Conservation (phyloP, 2,329 filamentous ascomycete genomes). For the Simplicillium aogashimaense region DNA sequence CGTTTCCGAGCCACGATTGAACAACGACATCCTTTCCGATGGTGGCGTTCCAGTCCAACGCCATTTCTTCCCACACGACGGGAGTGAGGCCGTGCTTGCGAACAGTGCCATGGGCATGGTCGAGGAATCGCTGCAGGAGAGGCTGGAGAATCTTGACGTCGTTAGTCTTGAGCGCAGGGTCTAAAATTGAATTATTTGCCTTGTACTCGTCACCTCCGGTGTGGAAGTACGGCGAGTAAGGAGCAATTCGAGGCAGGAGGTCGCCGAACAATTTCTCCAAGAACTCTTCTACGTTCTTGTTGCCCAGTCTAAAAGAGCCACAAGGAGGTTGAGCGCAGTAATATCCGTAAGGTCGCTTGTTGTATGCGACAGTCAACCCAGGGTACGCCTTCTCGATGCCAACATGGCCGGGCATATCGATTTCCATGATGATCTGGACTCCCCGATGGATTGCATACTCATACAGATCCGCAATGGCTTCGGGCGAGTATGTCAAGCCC, state of each 20-base stretch:
- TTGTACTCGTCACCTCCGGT: slow-evolving; percentile 85
- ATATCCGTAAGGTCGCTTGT: slow-evolving; percentile 43
- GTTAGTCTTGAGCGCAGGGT: slow-evolving; percentile 62
- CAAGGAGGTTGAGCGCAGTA: slow-evolving; percentile 57
- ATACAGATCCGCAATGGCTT: slow-evolving; percentile 57
- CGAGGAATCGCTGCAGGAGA: slow-evolving; percentile 68
- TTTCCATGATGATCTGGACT: slow-evolving; percentile 63
- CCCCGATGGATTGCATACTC: slow-evolving; percentile 59
- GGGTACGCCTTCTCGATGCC: slow-evolving; percentile 58
- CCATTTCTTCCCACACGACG: slow-evolving; percentile 83
- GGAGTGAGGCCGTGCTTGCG: slow-evolving; percentile 56
- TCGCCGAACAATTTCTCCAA: slow-evolving; percentile 65
- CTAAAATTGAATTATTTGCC: slow-evolving; percentile 61
- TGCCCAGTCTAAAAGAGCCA: slow-evolving; percentile 68
- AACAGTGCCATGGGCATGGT: slow-evolving; percentile 58
- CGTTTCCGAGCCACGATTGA: slow-evolving; percentile 65
- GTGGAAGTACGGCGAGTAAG: slow-evolving; percentile 70
- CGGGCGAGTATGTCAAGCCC: slow-evolving; percentile 56
- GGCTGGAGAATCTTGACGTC: slow-evolving; percentile 56
- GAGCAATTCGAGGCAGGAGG: slow-evolving; percentile 59
- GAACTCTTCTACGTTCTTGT: slow-evolving; percentile 58
- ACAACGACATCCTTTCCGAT: slow-evolving; percentile 63
- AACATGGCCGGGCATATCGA: slow-evolving; percentile 75
- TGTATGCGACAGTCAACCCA: slow-evolving; percentile 59
- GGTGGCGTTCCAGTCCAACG: slow-evolving; percentile 67